phyloP scores from a whole-genome alignment of 140 eudicot genomes.

The Flaveria floridana region DNA sequence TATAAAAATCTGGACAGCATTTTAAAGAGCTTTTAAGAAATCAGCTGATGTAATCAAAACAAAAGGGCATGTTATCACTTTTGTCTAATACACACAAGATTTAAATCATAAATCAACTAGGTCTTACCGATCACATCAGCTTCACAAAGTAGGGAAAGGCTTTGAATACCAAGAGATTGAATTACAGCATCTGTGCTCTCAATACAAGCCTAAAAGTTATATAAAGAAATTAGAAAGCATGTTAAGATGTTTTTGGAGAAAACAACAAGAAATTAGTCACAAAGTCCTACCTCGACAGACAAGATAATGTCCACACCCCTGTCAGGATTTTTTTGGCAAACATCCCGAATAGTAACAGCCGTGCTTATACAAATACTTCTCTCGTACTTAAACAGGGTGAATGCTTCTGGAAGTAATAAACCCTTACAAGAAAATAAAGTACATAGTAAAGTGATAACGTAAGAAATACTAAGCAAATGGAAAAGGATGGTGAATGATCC shows the following conservation, averaged over 20 bases:
- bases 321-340: conserved; percentile 88
- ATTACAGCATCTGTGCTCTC: conserved; percentile 64
- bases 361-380: conserved; percentile 58
- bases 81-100: not conserved
- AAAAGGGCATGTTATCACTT: not conserved
- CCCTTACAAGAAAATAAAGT: conserved; percentile 44
- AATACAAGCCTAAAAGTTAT: conserved; percentile 68
- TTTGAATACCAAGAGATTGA: conserved; percentile 79
- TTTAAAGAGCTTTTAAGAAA: not conserved
- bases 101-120: conserved; percentile 20
- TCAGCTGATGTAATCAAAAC: conserved; percentile 4
- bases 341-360: conserved; percentile 80
- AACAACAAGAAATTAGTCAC: conserved; percentile 14
- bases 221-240: conserved; percentile 28
- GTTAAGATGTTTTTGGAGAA: conserved; percentile 8
- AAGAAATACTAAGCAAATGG: not conserved
- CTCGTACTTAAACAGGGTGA: conserved; percentile 49
- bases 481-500: not conserved
- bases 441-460: conserved; percentile 8
- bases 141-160: conserved; percentile 96
- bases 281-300: conserved; percentile 73
- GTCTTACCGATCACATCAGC: conserved; percentile 91
- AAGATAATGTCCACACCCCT: conserved; percentile 92
- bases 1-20: conserved; percentile 70
- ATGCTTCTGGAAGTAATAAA: conserved; percentile 67